Percentiles rank a stretch among this genome's conserved stretches.
phyloP scores from a whole-genome alignment of 352 stramenopile species.

The Phytophthora nicotianae region DNA sequence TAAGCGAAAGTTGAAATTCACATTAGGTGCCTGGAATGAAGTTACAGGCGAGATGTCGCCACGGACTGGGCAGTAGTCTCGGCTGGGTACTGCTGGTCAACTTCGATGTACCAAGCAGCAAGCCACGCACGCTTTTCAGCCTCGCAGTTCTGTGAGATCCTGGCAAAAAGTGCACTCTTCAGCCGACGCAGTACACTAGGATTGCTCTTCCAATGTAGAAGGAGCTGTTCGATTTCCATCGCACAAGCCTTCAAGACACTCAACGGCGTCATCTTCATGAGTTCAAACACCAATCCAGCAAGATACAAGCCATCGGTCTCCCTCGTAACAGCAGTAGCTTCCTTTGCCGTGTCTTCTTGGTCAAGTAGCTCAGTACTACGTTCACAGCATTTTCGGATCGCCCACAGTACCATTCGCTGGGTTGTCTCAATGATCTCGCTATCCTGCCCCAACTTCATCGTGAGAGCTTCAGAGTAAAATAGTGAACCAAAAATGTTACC shows the following conservation, averaged over 20 bases:
- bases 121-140: constrained; percentile 67
- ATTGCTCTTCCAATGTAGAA: constrained; percentile 27
- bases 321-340: neutral
- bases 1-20: neutral
- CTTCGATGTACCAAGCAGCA: constrained; percentile 62
- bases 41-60: constrained; percentile 27
- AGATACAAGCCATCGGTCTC: constrained; percentile 54
- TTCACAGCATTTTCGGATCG: constrained; percentile 48
- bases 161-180: constrained; percentile 47
- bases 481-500: constrained; percentile 60
- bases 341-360: constrained; percentile 15
- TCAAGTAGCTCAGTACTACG: constrained; percentile 39
- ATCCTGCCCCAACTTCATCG: constrained; percentile 3
- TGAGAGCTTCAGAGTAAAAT: constrained; percentile 44
- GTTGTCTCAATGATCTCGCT: constrained; percentile 19
- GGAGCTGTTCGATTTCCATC: constrained; percentile 50
- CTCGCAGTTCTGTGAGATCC: constrained; percentile 63
- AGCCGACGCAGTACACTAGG: constrained; percentile 31
- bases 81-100: constrained; percentile 43
- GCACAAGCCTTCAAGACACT: constrained; percentile 40
- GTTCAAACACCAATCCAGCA: constrained; percentile 55
- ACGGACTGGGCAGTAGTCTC: neutral
- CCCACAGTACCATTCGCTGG: constrained; percentile 54
- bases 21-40: neutral
- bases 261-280: constrained; percentile 69